Evolutionary conservation across 208 protist genomes (phyloP).

Genomic region (Paratrypanosoma confusum): DNA sequence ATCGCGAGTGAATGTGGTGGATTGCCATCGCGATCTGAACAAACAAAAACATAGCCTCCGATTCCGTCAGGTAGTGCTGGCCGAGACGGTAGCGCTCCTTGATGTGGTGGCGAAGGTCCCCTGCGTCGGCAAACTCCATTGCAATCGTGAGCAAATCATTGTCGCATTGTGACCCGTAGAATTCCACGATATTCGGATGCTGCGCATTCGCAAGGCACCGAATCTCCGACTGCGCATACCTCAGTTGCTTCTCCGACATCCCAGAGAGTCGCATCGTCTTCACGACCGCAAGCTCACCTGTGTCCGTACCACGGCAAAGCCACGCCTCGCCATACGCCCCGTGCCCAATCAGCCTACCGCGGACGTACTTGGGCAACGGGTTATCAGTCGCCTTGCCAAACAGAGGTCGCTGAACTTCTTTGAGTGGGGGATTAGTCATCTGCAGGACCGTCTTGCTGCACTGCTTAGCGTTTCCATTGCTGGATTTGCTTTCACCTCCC

Average conservation of each 20-base stretch:
- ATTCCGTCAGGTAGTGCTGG: conserved; percentile 63
- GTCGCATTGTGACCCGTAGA: conserved; percentile 80
- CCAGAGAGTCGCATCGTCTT: neutral
- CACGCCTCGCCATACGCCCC: neutral
- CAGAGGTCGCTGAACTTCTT: too few species aligned
- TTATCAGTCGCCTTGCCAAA: neutral
- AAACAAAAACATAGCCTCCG: conserved; percentile 81
- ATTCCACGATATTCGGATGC: conserved; percentile 87
- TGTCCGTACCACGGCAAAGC: neutral
- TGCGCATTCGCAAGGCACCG: conserved; percentile 7
- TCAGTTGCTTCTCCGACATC: neutral
- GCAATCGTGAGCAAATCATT: too few species aligned
- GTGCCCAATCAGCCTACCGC: neutral
- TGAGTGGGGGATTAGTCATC: too few species aligned
- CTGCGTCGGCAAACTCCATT: conserved; percentile 86
- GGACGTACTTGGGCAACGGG: neutral
- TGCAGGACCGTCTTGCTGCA: too few species aligned
- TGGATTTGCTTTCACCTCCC: too few species aligned
- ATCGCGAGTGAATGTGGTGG: conserved; percentile 79
- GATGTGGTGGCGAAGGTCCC: conserved; percentile 69
- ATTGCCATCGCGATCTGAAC: conserved; percentile 80
- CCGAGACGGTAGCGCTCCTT: conserved; percentile 69
- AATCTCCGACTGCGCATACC: neutral
- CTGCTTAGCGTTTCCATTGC: too few species aligned
- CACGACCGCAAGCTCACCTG: neutral